Conservation (phyloP, 208 protist species). For the Leishmania amazonensis region DNA sequence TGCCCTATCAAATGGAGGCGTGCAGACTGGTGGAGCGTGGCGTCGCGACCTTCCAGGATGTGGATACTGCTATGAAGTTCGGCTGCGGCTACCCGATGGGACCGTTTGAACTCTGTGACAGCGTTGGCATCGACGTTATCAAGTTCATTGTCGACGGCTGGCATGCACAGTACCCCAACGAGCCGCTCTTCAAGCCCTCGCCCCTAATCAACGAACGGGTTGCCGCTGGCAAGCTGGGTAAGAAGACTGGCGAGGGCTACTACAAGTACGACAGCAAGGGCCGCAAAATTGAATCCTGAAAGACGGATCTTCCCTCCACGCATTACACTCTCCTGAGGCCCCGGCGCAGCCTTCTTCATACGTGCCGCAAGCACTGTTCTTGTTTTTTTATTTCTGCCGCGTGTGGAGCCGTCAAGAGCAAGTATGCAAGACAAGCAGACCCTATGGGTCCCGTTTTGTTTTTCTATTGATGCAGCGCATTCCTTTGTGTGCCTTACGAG, state of each 20-base stretch:
- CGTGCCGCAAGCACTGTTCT: neutral
- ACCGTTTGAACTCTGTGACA: conserved; percentile 84
- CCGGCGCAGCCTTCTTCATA: neutral
- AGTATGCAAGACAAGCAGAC: neutral
- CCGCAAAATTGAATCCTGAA: conserved; percentile 13
- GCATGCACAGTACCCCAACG: conserved; percentile 60
- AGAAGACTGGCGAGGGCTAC: conserved; percentile 90
- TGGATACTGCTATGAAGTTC: conserved; percentile 90
- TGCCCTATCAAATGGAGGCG: conserved; percentile 83
- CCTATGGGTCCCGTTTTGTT: neutral
- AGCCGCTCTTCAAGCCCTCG: conserved; percentile 65
- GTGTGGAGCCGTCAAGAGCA: neutral
- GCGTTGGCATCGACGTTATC: conserved; percentile 74
- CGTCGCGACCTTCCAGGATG: conserved; percentile 72
- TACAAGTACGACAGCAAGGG: conserved; percentile 76
- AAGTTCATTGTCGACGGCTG: conserved; percentile 77
- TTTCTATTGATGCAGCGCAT: neutral
- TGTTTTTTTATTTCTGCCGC: neutral
- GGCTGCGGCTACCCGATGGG: conserved; percentile 92
- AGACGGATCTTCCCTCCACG: too few relatives aligned
- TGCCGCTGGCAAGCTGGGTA: conserved; percentile 72
- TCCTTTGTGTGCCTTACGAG: neutral
- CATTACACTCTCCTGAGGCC: neutral
- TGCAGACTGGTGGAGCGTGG: conserved; percentile 79
- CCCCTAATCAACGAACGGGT: conserved; percentile 63